Conservation (phyloP, 1,284 basidiomycete species). For the Boletus hoseneyae region DNA sequence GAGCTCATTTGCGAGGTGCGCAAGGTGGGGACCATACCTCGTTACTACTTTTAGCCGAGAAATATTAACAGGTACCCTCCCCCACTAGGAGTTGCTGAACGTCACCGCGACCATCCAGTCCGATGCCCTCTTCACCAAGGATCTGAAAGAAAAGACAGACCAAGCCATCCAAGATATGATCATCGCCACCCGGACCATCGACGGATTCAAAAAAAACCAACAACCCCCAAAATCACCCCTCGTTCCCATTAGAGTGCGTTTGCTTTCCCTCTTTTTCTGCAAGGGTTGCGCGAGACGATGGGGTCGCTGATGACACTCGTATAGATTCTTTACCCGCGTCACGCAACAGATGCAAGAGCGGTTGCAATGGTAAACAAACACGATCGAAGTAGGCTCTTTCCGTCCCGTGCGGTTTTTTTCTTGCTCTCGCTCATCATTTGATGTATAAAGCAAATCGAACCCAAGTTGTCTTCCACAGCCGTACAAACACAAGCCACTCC, state of each 20-base stretch:
- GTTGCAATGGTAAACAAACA: constrained; percentile 72
- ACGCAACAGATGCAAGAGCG: constrained; percentile 69
- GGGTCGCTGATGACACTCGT: neutral
- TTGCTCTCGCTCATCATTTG: constrained; percentile 1
- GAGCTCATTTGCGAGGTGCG: constrained; percentile 63
- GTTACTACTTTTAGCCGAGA: neutral
- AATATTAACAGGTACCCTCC: too few species aligned
- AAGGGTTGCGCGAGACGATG: neutral
- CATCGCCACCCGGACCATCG: constrained; percentile 66
- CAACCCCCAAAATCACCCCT: constrained; percentile 68
- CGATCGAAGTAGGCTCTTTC: constrained; percentile 59
- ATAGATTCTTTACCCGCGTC: constrained; percentile 70
- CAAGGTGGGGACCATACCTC: constrained; percentile 43
- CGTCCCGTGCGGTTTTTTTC: neutral
- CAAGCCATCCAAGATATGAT: constrained; percentile 76
- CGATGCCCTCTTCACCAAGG: constrained; percentile 62
- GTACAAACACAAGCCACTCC: constrained; percentile 64
- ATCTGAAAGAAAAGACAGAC: constrained; percentile 68
- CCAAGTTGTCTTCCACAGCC: constrained; percentile 66
- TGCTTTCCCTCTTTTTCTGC: neutral
- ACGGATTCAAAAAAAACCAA: constrained; percentile 71
- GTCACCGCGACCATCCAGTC: constrained; percentile 61
- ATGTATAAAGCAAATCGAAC: constrained; percentile 68
- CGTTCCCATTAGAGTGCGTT: constrained; percentile 79
- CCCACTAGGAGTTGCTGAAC: constrained; percentile 54